A percentile compares a stretch with the other conserved stretches of the same genome.
Conservation (phyloP, 2,329 filamentous ascomycete genomes). For the Pseudofabraea citricarpa region DNA sequence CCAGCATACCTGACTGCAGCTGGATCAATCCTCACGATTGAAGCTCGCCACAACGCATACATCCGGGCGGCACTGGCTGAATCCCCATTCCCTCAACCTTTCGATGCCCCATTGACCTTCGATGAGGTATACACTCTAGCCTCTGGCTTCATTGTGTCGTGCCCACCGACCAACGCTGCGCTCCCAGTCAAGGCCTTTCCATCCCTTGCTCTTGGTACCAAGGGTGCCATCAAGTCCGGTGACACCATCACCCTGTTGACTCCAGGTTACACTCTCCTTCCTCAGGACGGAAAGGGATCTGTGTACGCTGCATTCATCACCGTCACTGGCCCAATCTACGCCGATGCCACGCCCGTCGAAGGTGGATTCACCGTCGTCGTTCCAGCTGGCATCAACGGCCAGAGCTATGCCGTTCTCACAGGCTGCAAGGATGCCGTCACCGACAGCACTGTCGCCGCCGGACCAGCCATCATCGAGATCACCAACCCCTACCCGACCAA, state of each 20-base stretch:
- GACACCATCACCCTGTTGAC: constrained; percentile 22
- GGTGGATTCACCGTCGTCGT: constrained; percentile 24
- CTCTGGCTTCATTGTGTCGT: constrained; percentile 53
- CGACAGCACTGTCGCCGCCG: constrained; percentile 32
- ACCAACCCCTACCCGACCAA: constrained; percentile 5
- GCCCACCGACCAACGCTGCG: constrained; percentile 44
- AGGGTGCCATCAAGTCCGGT: constrained; percentile 12
- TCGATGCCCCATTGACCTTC: constrained; percentile 53
- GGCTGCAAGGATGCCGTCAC: constrained; percentile 27
- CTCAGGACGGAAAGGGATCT: constrained; percentile 14
- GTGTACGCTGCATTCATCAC: constrained; percentile 34
- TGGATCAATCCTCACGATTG: constrained; percentile 58
- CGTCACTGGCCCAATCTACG: constrained; percentile 33
- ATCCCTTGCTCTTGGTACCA: constrained; percentile 29
- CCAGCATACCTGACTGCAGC: constrained; percentile 56
- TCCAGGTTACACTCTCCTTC: constrained; percentile 17
- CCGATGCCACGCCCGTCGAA: constrained; percentile 17
- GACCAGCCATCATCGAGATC: constrained; percentile 28
- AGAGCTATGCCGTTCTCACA: constrained; percentile 35
- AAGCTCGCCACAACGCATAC: constrained; percentile 60
- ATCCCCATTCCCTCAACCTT: constrained; percentile 52
- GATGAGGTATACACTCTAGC: constrained; percentile 62
- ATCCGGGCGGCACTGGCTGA: constrained; percentile 45
- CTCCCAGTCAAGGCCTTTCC: constrained; percentile 59
- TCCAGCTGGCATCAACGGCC: constrained; percentile 31